These are phyloP conservation scores for Sporothrix protearum DNA, from an alignment of 2,329 filamentous ascomycete genomes.

Conservation along the genomic window DNA sequence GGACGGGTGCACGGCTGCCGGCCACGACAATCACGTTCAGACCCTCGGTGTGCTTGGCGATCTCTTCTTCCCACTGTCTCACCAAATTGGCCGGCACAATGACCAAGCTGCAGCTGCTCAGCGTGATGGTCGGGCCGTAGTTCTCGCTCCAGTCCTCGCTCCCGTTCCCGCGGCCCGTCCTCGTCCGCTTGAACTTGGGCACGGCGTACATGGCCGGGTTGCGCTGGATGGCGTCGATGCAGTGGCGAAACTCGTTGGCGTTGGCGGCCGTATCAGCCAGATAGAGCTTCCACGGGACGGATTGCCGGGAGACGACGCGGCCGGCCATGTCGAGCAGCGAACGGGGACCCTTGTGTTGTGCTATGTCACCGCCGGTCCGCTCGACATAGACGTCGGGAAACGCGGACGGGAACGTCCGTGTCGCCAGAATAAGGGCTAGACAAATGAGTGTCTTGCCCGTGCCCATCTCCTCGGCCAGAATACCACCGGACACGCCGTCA, in stretches of 20 bases:
- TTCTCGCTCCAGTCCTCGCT: background rate
- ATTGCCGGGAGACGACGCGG: slow-evolving; percentile 62
- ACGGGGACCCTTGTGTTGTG: slow-evolving; percentile 47
- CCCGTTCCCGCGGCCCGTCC: slow-evolving; percentile 25
- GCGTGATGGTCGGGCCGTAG: slow-evolving; percentile 42
- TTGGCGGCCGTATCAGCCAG: slow-evolving; percentile 42
- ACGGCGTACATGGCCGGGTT: slow-evolving; percentile 60
- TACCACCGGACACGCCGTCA: slow-evolving; percentile 70
- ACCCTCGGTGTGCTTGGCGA: slow-evolving; percentile 68
- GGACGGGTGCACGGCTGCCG: slow-evolving; percentile 49
- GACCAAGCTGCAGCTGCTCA: slow-evolving; percentile 69
- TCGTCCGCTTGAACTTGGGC: slow-evolving; percentile 43
- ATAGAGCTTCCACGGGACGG: slow-evolving; percentile 66
- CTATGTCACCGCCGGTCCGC: slow-evolving; percentile 30
- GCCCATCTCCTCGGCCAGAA: slow-evolving; percentile 77
- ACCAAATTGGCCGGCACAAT: slow-evolving; percentile 81
- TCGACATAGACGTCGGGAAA: slow-evolving; percentile 49
- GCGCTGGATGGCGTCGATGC: slow-evolving; percentile 53
- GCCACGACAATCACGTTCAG: slow-evolving; percentile 64
- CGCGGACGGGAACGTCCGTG: slow-evolving; percentile 62
- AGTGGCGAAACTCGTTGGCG: slow-evolving; percentile 52
- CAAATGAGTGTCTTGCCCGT: slow-evolving; percentile 86
- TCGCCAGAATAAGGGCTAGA: slow-evolving; percentile 70
- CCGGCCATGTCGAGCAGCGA: slow-evolving; percentile 69
- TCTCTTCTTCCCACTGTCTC: slow-evolving; percentile 79